Conservation (phyloP, 83 land plant species). For the Thuja plicata region DNA sequence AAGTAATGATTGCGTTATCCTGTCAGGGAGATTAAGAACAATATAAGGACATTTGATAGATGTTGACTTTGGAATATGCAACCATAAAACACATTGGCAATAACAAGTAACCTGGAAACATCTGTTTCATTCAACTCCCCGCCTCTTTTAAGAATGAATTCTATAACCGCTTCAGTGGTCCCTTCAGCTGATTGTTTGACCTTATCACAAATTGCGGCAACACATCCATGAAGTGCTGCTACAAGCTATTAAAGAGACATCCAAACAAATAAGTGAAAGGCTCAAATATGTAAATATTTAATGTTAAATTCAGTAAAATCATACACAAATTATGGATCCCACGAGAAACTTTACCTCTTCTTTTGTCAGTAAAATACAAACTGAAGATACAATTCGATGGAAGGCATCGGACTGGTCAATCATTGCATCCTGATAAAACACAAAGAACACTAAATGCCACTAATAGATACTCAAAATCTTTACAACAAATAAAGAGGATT, state of each 20-base stretch:
- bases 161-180: conserved; percentile 73
- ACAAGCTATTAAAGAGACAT: conserved; percentile 55
- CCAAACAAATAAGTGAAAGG: neutral
- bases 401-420: conserved; percentile 81
- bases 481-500: neutral
- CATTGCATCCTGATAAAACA: conserved; percentile 64
- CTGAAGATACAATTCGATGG: conserved; percentile 69
- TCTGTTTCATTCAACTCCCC: conserved; percentile 73
- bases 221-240: conserved; percentile 62
- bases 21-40: conserved; percentile 21
- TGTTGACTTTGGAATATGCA: neutral
- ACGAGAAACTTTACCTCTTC: conserved; percentile 59
- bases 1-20: conserved; percentile 88
- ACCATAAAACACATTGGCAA: neutral
- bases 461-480: neutral
- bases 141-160: conserved; percentile 79
- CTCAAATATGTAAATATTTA: neutral
- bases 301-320: neutral
- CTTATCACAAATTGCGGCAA: conserved; percentile 84
- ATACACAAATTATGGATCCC: neutral
- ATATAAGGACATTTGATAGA: neutral
- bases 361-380: conserved; percentile 65
- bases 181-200: conserved; percentile 86
- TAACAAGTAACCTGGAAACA: conserved; percentile 70
- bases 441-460: neutral